Percentiles rank a stretch among this genome's conserved stretches.
These are phyloP conservation scores for Austroboletus novae-zelandiae DNA, from an alignment of 1,284 basidiomycete species.

Conservation along the genomic window DNA sequence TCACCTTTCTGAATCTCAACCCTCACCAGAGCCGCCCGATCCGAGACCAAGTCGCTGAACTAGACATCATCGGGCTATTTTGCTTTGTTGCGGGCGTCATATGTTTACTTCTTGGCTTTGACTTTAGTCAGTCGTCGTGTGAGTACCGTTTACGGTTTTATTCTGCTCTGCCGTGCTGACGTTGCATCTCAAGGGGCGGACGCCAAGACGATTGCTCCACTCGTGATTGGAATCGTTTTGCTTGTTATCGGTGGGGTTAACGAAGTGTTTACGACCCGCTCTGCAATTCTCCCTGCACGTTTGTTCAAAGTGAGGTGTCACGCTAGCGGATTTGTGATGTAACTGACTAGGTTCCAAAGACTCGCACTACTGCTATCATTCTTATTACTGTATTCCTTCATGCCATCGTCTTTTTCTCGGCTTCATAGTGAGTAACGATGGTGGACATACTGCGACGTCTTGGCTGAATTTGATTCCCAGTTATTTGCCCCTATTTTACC, in stretches of 20 bases:
- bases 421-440: constrained; percentile 23
- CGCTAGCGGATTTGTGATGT: background rate
- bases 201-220: constrained; percentile 66
- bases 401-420: constrained; percentile 62
- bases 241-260: constrained; percentile 60
- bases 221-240: constrained; percentile 63
- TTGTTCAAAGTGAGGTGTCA: constrained; percentile 59
- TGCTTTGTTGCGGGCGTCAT: constrained; percentile 74
- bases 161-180: background rate
- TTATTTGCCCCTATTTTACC: constrained; percentile 79
- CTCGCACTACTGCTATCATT: constrained; percentile 70
- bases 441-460: background rate
- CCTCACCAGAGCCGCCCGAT: constrained; percentile 60
- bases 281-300: constrained; percentile 79
- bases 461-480: constrained; percentile 28
- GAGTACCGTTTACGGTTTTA: constrained; percentile 21
- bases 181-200: constrained; percentile 28
- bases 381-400: constrained; percentile 66
- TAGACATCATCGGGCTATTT: constrained; percentile 75
- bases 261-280: constrained; percentile 68
- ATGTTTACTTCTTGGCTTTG: constrained; percentile 81
- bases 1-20: constrained; percentile 84
- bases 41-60: constrained; percentile 58
- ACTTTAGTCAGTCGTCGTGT: constrained; percentile 69
- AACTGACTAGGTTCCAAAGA: constrained; percentile 37